Conservation (phyloP, 331 rosid genomes). For the Quercus phellos region DNA sequence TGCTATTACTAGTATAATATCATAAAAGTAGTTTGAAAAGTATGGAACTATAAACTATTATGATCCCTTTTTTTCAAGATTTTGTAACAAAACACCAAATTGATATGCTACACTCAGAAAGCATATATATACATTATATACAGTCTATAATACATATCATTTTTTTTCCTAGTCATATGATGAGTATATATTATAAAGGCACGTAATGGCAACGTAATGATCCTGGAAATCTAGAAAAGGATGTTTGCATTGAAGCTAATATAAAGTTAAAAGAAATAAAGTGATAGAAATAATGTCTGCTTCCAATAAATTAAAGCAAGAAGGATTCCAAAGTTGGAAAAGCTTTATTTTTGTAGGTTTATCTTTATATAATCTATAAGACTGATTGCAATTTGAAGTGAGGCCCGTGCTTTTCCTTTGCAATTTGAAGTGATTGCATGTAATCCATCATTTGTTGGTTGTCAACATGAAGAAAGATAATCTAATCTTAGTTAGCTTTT, state of each 20-base stretch:
- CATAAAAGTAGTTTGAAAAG: neutral
- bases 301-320: constrained; percentile 8
- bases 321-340: neutral
- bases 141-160: neutral
- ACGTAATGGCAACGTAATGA: neutral
- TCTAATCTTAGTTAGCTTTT: no score
- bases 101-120: neutral
- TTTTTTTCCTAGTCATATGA: neutral
- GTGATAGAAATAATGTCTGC: constrained; percentile 24
- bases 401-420: neutral
- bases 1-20: neutral
- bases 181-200: neutral
- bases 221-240: neutral
- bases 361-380: neutral
- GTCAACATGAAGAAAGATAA: no score
- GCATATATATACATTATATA: neutral
- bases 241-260: neutral
- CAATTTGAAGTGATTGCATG: no score
- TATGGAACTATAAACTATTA: neutral
- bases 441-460: no score
- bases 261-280: constrained; percentile 14
- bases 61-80: neutral
- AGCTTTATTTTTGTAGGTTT: neutral
- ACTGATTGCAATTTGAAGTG: neutral
- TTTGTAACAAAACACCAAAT: neutral